A percentile compares a stretch with the other conserved stretches of the same genome.
Evolutionary conservation across 352 stramenopile species (phyloP).

Genomic region (Phytophthora ramorum): DNA sequence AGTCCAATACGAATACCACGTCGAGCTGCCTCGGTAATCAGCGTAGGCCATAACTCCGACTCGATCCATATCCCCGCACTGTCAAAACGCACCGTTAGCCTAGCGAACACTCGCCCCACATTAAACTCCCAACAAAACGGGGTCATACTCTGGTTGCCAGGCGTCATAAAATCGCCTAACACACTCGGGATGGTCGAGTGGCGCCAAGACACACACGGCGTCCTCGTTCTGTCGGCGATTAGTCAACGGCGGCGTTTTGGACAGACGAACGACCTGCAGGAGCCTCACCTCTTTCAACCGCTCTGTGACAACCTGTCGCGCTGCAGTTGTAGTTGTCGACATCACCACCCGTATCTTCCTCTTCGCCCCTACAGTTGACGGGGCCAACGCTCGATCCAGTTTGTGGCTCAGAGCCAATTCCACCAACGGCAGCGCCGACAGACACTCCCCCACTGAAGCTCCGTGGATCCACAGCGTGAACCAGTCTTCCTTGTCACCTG

Average conservation of each 20-base stretch:
- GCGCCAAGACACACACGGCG: constrained; percentile 65
- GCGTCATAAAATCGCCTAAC: constrained; percentile 68
- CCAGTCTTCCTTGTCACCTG: not conserved
- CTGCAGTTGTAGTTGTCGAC: constrained; percentile 73
- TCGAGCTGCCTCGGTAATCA: constrained; percentile 59
- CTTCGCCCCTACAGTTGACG: constrained; percentile 9
- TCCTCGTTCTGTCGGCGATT: constrained; percentile 28
- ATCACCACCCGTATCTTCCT: constrained; percentile 56
- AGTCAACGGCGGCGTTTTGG: not conserved
- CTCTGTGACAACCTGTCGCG: constrained; percentile 48
- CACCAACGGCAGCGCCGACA: constrained; percentile 72
- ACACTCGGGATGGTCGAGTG: constrained; percentile 59
- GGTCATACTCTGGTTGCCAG: constrained; percentile 63
- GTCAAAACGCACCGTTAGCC: not conserved
- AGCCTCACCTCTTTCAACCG: constrained; percentile 27
- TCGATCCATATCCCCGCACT: constrained; percentile 81
- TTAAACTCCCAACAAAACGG: not conserved
- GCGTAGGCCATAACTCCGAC: constrained; percentile 83
- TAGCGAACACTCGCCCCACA: not conserved
- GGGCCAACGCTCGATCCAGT: constrained; percentile 8
- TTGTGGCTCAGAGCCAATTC: constrained; percentile 46
- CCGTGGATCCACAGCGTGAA: constrained; percentile 81
- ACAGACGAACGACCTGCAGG: not conserved
- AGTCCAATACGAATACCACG: constrained; percentile 64
- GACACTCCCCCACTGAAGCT: constrained; percentile 75